A percentile compares a stretch with the other conserved stretches of the same genome.
Conservation (phyloP, 1,284 basidiomycete genomes). For the Cryptococcus sp. region DNA sequence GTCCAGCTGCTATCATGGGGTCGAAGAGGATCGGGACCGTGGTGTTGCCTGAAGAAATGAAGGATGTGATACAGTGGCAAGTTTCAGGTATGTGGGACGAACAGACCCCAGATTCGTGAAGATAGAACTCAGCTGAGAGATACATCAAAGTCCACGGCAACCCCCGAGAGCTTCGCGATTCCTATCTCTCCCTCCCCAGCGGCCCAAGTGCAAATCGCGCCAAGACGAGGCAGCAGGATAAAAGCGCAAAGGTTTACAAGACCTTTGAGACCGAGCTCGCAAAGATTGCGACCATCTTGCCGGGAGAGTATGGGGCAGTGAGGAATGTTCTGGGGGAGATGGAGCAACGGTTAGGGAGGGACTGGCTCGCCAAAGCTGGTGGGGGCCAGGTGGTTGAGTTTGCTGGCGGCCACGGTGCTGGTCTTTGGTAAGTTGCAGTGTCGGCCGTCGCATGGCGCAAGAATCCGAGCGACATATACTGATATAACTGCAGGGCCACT, state of each 20-base stretch:
- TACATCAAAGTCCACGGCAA: constrained; percentile 14
- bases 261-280: constrained; percentile 38
- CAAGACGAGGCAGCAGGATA: constrained; percentile 19
- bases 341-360: constrained; percentile 38
- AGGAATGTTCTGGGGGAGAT: constrained; percentile 50
- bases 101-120: background rate
- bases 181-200: constrained; percentile 20
- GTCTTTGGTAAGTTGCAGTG: constrained; percentile 47
- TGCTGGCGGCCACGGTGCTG: constrained; percentile 48
- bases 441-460: background rate
- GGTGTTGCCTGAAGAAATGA: constrained; percentile 64
- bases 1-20: constrained; percentile 75
- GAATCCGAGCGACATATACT: background rate
- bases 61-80: constrained; percentile 36
- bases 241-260: constrained; percentile 13
- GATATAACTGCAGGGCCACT: constrained; percentile 16
- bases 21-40: constrained; percentile 67
- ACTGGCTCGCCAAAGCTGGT: constrained; percentile 23
- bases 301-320: constrained; percentile 51
- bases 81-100: constrained; percentile 41
- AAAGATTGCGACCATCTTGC: constrained; percentile 51
- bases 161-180: constrained; percentile 24
- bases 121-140: background rate
- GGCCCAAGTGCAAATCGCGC: background rate
- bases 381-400: constrained; percentile 47